Evolutionary conservation across 257 asterid species (phyloP), one percentile per base, ranked within the genome.

Genomic region (Henckelia pumila): DNA sequence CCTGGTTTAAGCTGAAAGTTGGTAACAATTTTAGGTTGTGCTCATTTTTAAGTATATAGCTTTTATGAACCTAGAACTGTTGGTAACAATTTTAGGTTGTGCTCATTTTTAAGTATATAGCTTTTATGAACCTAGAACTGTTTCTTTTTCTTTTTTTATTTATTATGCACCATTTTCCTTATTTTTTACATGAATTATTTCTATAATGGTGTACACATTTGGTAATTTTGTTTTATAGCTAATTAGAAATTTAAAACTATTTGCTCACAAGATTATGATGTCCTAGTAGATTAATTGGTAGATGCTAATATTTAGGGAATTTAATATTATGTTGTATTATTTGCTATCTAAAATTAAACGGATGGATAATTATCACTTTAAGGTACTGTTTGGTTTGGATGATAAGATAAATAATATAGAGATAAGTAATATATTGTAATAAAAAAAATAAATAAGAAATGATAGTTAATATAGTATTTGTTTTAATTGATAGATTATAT

Each of bases 1-100:
- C 49, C 59, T 69, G 56, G 20, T 62, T 47, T 71, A 32, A 28
- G 44, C 71, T 30, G 64, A 71, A 33, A 70, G 29, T 49, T 44
- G 61, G 47, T 23, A 47, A 57, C 71, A 63, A 47, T 58, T 33
- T 19, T 35, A 30, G 23, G 24, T 23, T 22, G 26, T 4, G 9
- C 63, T 40, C n/a, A 28, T 63, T 56, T 55, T 64, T n/a, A 29
- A 61, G 61, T 67, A 11, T 61, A 53, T 64, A 28, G 25, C 52
- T 70, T 53, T 28, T 37, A 57, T 59, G 63, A 63, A 67, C 35
- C 60, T 57, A 5, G n/a, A n/a, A n/a, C n/a, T n/a, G 29, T 49
- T 44, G 61, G 47, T 23, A 47, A 57, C 71, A 63, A 47, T 58
- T 33, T 19, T 35, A 30, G 23, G 24, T 23, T 22, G 26, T 4